These are phyloP conservation scores for Hyaloperonospora arabidopsidis DNA, from an alignment of 352 stramenopile species.

Conservation along the genomic window DNA sequence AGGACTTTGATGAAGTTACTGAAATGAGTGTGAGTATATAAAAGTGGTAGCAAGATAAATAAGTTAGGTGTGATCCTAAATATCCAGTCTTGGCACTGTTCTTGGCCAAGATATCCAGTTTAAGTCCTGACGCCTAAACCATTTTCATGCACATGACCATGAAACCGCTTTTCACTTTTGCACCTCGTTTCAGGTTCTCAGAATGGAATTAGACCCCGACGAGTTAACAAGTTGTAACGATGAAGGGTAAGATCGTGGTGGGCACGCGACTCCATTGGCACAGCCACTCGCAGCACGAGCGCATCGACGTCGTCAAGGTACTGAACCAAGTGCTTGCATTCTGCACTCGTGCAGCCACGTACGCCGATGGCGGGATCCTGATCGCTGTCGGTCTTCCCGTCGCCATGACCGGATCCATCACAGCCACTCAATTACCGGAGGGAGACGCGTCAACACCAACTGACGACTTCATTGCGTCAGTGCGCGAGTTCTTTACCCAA, in stretches of 20 bases:
- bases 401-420: slow-evolving; percentile 12
- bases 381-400: slow-evolving; percentile 42
- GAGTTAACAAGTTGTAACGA: background rate
- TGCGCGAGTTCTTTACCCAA: slow-evolving; percentile 33
- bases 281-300: slow-evolving; percentile 40
- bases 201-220: no score
- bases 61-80: no score
- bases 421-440: slow-evolving; percentile 1
- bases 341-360: slow-evolving; percentile 40
- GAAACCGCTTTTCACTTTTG: no score
- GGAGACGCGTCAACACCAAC: slow-evolving; percentile 8
- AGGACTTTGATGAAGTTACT: no score
- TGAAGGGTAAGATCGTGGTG: slow-evolving; percentile 33
- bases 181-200: no score
- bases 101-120: no score
- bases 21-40: no score
- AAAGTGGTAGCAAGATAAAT: no score
- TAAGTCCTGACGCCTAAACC: no score
- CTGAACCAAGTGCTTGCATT: slow-evolving; percentile 45
- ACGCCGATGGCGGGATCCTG: slow-evolving; percentile 40
- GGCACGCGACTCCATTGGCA: slow-evolving; percentile 64
- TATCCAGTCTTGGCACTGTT: no score
- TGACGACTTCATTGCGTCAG: slow-evolving; percentile 32
- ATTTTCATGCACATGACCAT: no score
- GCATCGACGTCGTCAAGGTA: slow-evolving; percentile 38